These are phyloP conservation scores for Helicosporidium sp. DNA, from an alignment of 139 green algal genomes.

Conservation along the genomic window DNA sequence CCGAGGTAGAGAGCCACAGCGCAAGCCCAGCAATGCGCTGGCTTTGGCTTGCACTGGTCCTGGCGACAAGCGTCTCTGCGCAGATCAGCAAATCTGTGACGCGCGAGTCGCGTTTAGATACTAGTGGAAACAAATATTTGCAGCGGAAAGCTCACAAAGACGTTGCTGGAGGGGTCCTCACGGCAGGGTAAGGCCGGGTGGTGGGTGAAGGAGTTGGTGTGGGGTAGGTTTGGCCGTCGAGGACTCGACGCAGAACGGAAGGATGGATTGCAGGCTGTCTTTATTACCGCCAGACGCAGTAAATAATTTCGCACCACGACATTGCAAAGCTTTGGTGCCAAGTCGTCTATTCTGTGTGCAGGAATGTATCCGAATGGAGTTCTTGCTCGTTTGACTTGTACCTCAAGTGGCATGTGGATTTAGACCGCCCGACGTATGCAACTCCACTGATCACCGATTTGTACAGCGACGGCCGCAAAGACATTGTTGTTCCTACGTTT, in stretches of 20 bases:
- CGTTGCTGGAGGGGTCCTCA: too few relatives aligned
- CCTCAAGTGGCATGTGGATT: constrained; percentile 74
- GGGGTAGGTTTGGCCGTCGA: too few relatives aligned
- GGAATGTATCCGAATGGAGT: too few relatives aligned
- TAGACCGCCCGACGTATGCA: constrained; percentile 64
- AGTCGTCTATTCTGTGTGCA: constrained; percentile 6
- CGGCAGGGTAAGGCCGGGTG: too few relatives aligned
- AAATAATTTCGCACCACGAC: constrained; percentile 2
- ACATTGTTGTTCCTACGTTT: constrained; percentile 86
- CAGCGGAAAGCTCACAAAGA: constrained; percentile 33
- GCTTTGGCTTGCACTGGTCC: too few relatives aligned
- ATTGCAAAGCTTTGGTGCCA: constrained; percentile 11
- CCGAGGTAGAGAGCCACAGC: too few relatives aligned
- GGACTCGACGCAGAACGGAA: background rate
- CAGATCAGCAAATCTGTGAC: constrained; percentile 33
- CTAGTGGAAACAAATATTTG: constrained; percentile 48
- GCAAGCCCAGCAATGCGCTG: too few relatives aligned
- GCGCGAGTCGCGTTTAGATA: constrained; percentile 21
- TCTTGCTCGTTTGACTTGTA: too few relatives aligned
- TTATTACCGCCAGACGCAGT: background rate
- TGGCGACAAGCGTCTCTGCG: too few relatives aligned
- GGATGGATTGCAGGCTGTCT: background rate
- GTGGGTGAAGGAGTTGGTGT: too few relatives aligned
- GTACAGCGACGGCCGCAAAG: constrained; percentile 67
- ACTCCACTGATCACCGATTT: constrained; percentile 90